Evolutionary conservation across 2,329 filamentous ascomycete genomes (phyloP).

Genomic region (Rhexocercosporidium sp.): DNA sequence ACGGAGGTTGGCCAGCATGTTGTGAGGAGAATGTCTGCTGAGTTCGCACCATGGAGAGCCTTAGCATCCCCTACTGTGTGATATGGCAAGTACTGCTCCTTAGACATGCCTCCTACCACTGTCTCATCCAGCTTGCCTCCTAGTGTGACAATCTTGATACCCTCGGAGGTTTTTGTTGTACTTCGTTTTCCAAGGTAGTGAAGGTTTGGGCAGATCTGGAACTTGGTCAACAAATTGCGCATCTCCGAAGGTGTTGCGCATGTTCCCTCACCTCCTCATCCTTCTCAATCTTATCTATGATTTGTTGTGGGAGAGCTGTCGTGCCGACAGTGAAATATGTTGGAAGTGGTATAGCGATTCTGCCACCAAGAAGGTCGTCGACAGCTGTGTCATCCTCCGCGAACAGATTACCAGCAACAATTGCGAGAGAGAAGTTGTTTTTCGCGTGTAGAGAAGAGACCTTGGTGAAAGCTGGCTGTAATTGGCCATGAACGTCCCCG

Average conservation of each 20-base stretch:
- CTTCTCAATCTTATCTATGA: slow-evolving; percentile 75
- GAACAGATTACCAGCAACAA: slow-evolving; percentile 87
- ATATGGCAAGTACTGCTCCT: slow-evolving; percentile 76
- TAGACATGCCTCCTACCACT: slow-evolving; percentile 65
- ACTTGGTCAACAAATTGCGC: slow-evolving; percentile 14
- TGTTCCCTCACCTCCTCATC: slow-evolving; percentile 57
- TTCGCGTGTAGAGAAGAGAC: slow-evolving; percentile 81
- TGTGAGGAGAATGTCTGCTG: slow-evolving; percentile 86
- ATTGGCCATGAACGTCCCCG: slow-evolving; percentile 80
- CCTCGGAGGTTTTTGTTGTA: slow-evolving; percentile 87
- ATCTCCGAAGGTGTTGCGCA: slow-evolving; percentile 1
- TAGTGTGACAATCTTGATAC: slow-evolving; percentile 83
- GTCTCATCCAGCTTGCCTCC: slow-evolving; percentile 74
- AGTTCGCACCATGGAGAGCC: slow-evolving; percentile 74
- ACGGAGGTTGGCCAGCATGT: slow-evolving; percentile 82
- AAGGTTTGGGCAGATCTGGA: slow-evolving; percentile 86
- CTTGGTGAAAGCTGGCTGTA: slow-evolving; percentile 79
- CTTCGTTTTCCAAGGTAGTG: slow-evolving; percentile 88
- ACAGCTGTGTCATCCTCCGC: slow-evolving; percentile 64
- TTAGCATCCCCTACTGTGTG: slow-evolving; percentile 81
- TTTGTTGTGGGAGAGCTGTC: slow-evolving; percentile 69
- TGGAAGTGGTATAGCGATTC: slow-evolving; percentile 75
- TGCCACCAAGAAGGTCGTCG: slow-evolving; percentile 71
- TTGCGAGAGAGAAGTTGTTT: slow-evolving; percentile 84
- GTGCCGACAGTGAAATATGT: slow-evolving; percentile 90